Evolutionary conservation across 2,329 filamentous ascomycete species (phyloP).

Genomic region (Hypocreales sp.): DNA sequence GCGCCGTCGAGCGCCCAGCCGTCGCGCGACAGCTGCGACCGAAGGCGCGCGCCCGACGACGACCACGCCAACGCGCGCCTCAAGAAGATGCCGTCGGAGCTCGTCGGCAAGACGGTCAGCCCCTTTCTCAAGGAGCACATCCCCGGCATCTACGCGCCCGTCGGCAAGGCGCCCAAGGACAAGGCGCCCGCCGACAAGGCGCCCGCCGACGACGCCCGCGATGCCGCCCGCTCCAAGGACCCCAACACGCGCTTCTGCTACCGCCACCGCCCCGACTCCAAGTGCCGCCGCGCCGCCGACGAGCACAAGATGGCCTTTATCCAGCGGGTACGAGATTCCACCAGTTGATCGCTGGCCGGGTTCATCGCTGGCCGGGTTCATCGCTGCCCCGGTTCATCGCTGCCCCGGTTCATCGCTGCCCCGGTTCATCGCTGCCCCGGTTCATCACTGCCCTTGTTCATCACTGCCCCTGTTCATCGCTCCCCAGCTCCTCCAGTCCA

Average conservation of each 20-base stretch:
- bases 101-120: conserved; percentile 64
- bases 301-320: conserved; percentile 93
- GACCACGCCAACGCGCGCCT: conserved; percentile 30
- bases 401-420: no score
- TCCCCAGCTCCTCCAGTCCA: no score
- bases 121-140: conserved; percentile 89
- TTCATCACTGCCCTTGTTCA: no score
- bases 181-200: conserved; percentile 3
- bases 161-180: conserved; percentile 39
- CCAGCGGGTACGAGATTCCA: no score
- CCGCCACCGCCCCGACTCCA: conserved; percentile 81
- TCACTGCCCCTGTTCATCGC: no score
- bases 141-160: conserved; percentile 71
- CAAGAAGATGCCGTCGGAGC: conserved; percentile 44
- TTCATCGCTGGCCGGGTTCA: no score
- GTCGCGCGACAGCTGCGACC: conserved; percentile 31
- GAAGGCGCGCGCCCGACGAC: conserved; percentile 32
- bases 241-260: conserved; percentile 90
- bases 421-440: no score
- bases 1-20: no score
- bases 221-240: conserved; percentile 26
- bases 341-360: no score
- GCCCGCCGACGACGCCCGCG: conserved; percentile 4
- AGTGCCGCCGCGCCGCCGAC: conserved; percentile 84
- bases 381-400: no score